Conservation (phyloP, 257 asterid species). For the Buddleja alternifolia region DNA sequence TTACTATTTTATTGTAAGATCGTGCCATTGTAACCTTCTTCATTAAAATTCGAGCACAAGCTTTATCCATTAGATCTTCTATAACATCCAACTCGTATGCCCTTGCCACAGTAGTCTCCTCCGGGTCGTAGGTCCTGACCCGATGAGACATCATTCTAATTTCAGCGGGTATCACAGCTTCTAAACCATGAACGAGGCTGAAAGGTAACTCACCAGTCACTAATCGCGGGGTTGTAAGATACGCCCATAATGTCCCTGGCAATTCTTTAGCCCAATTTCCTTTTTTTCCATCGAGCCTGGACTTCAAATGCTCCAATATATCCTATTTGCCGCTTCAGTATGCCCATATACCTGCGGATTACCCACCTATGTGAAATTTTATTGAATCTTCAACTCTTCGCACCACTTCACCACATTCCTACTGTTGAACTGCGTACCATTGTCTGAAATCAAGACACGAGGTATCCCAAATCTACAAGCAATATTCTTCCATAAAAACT, state of each 20-base stretch:
- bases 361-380: neutral
- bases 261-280: neutral
- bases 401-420: neutral
- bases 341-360: neutral
- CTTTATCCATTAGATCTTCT: neutral
- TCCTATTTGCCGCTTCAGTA: neutral
- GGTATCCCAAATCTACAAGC: neutral
- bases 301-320: neutral
- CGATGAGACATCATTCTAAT: neutral
- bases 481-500: neutral
- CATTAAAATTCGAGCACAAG: neutral
- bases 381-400: neutral
- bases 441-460: neutral
- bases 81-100: neutral
- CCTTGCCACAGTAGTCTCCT: neutral
- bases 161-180: neutral
- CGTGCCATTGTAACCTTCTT: neutral
- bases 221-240: neutral
- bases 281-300: neutral
- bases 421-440: neutral
- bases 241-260: neutral
- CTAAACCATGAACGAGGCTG: neutral
- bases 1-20: neutral
- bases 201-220: neutral
- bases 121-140: neutral